Conservation (phyloP, 2,329 filamentous ascomycete species). For the Penicillium sclerotigenum region DNA sequence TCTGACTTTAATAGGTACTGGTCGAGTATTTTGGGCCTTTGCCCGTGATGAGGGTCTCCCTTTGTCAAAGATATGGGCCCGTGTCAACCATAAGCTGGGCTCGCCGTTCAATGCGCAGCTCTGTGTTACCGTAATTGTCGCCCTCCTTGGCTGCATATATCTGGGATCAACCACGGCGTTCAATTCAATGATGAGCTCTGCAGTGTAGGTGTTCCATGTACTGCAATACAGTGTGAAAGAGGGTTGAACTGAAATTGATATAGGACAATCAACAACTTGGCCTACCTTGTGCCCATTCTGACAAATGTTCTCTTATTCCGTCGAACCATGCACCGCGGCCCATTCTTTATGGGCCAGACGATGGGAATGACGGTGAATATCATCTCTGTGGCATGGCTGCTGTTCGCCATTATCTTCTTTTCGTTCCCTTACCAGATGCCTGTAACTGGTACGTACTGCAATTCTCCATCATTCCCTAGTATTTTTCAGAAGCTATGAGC, state of each 20-base stretch:
- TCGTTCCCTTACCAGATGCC: conserved; percentile 43
- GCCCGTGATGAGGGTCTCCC: conserved; percentile 51
- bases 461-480: not conserved
- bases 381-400: conserved; percentile 47
- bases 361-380: conserved; percentile 45
- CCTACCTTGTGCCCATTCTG: conserved; percentile 47
- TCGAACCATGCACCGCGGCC: conserved; percentile 43
- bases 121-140: conserved; percentile 49
- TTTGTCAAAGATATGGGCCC: conserved; percentile 31
- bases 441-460: conserved; percentile 23
- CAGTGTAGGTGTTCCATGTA: conserved; percentile 14
- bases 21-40: conserved; percentile 59
- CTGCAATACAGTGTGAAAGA: not conserved
- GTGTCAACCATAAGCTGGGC: conserved; percentile 44
- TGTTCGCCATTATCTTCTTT: conserved; percentile 52
- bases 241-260: not conserved
- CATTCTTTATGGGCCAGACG: conserved; percentile 45
- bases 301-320: conserved; percentile 48
- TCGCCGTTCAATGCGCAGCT: conserved; percentile 57
- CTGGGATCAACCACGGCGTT: conserved; percentile 66
- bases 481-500: not conserved
- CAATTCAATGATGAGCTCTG: conserved; percentile 47
- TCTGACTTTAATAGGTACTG: conserved; percentile 37
- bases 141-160: conserved; percentile 62
- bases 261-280: conserved; percentile 48